Base-by-base conservation (phyloP, 805 yeast species). In the Teunomyces cretensis region DNA sequence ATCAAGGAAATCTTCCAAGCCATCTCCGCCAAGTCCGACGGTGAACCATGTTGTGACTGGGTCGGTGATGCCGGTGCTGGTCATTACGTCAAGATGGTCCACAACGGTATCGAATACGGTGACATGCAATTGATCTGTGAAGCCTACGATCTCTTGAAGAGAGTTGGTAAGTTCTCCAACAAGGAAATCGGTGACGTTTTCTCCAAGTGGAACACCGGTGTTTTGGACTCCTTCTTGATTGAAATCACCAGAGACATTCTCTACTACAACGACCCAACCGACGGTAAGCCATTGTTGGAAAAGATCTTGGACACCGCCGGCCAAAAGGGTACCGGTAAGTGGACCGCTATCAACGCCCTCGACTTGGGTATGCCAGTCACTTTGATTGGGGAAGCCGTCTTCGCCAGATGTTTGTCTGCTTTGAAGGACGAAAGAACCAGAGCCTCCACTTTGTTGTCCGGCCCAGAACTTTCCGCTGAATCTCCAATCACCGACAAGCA, bases 21-120 rank as follows among this genome's bases (percentile, higher is more conserved):
- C 45, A 87, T 94, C 61, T 76, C 97, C 45, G 98, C 99, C 68
- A 90, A 92, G 79, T 72, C 96, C 51, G 97, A 94, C 65, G 97
- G 96, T 61, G 97, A 94, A 78, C 97, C 99, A 67, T 92, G 99
- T 78, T 92, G 99, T 78, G 99, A 92, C 83, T 92, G 99, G 99
- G 97, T 92, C 61, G 99, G 99, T 64, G 96, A 92, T 59, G 96
- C 96, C 50, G 99, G 99, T 72, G 83, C 98, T 39, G 99, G 99
- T 64, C 99, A 92, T 76, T 92, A 86, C 76, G 98, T 92, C 68
- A 92, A 92, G 81, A 94, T 94, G 99, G 98, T 94, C 55, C 99
- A 92, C 82, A 92, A 92, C 72, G 99, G 99, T 87, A 92, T 92
- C 61, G 99, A 92, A 78, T 92, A 92, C 74, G 99, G 98, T 81